A percentile compares a stretch with the other conserved stretches of the same genome.
These are phyloP conservation scores for Dryas integrifolia DNA, from an alignment of 331 rosid species.

Conservation along the genomic window DNA sequence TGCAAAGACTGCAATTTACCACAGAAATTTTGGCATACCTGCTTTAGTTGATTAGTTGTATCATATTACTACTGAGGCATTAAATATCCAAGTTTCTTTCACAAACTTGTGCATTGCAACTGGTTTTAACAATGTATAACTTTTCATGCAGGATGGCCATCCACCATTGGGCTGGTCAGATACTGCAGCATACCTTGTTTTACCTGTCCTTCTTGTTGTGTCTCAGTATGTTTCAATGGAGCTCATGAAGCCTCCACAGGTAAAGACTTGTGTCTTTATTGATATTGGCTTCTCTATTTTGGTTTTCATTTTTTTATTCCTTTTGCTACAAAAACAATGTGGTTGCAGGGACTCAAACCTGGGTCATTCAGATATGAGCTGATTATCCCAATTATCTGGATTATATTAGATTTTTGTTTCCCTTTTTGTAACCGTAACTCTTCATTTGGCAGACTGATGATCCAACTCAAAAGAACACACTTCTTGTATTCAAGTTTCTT, in stretches of 20 bases:
- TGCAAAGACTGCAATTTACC: background rate
- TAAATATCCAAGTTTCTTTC: background rate
- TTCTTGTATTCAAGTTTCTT: slow-evolving; percentile 89
- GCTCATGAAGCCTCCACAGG: slow-evolving; percentile 98
- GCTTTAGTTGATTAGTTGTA: slow-evolving; percentile 9
- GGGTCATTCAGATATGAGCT: background rate
- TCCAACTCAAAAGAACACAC: slow-evolving; percentile 85
- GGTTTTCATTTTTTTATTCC: slow-evolving; percentile 7
- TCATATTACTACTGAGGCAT: background rate
- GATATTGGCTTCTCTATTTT: slow-evolving; percentile 13
- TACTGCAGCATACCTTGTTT: slow-evolving; percentile 87
- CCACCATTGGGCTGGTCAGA: slow-evolving; percentile 97
- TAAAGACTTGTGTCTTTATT: slow-evolving; percentile 26
- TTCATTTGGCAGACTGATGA: slow-evolving; percentile 80
- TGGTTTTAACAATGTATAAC: slow-evolving; percentile 11
- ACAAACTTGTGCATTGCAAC: slow-evolving; percentile 16
- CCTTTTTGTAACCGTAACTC: slow-evolving; percentile 23
- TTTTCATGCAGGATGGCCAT: slow-evolving; percentile 82
- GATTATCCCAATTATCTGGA: background rate
- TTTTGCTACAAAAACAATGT: background rate
- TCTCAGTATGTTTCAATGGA: slow-evolving; percentile 94
- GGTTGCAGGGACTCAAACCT: background rate
- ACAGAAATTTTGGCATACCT: slow-evolving; percentile 18
- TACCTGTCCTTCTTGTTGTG: slow-evolving; percentile 82
- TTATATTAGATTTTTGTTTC: background rate